Percentiles rank a stretch among this genome's conserved stretches.
phyloP scores from a whole-genome alignment of 345 rosid genomes.

The Dimocarpus longan region DNA sequence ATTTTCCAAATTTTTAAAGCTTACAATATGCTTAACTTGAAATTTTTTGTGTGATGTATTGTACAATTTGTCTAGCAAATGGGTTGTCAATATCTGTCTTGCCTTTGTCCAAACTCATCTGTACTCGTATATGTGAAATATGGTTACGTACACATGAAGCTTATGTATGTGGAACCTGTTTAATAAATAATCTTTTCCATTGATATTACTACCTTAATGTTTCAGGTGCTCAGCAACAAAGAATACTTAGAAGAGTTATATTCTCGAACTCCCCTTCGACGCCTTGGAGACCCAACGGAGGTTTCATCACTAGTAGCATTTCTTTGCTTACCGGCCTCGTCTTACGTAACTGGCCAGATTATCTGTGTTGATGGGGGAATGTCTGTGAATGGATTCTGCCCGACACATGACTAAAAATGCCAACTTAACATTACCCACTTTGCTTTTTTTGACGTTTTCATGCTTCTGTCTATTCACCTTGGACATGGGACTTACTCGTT shows the following conservation, averaged over 20 bases:
- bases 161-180: not conserved
- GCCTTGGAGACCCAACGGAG: slow-evolving; percentile 62
- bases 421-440: slow-evolving; percentile 2
- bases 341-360: slow-evolving; percentile 77
- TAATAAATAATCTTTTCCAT: not conserved
- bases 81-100: not conserved
- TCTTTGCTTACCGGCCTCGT: slow-evolving; percentile 77
- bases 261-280: slow-evolving; percentile 58
- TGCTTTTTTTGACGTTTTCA: slow-evolving; percentile 1
- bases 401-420: slow-evolving; percentile 40
- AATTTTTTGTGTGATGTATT: not conserved
- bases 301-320: slow-evolving; percentile 75
- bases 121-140: not conserved
- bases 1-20: not conserved
- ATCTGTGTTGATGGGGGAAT: slow-evolving; percentile 69
- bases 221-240: slow-evolving; percentile 43
- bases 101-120: not conserved
- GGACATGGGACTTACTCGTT: not conserved
- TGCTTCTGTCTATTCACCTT: not conserved
- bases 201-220: not conserved
- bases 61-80: not conserved
- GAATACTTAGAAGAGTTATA: slow-evolving; percentile 56
- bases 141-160: not conserved
- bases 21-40: not conserved
- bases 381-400: slow-evolving; percentile 66